phyloP scores from a whole-genome alignment of 768 basidiomycete genomes.

The Dentipellis sp. region DNA sequence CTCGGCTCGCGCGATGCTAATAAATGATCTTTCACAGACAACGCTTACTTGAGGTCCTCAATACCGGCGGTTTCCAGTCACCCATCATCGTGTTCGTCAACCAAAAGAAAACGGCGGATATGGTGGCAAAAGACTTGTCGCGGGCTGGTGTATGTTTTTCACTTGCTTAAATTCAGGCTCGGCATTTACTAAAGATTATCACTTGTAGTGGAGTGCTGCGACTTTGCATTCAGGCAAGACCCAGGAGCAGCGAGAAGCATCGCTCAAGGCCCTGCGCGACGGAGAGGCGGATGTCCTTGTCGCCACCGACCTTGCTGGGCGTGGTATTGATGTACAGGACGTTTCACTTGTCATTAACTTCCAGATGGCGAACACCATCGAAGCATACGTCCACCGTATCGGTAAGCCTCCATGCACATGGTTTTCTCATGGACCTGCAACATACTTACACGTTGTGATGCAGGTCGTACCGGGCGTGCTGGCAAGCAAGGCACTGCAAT shows the following conservation, averaged over 20 bases:
- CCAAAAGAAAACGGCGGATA: conserved; percentile 98
- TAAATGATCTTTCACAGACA: conserved; percentile 37
- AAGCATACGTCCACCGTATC: conserved; percentile 96
- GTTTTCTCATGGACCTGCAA: background rate
- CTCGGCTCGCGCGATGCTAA: background rate
- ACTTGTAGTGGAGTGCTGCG: conserved; percentile 70
- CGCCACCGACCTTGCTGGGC: conserved; percentile 94
- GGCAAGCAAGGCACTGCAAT: conserved; percentile 91
- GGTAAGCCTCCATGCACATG: conserved; percentile 39
- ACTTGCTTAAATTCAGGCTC: background rate
- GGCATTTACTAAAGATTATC: background rate
- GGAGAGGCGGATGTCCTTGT: conserved; percentile 87
- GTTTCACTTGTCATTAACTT: conserved; percentile 95
- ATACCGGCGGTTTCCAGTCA: conserved; percentile 70
- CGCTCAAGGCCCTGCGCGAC: conserved; percentile 75
- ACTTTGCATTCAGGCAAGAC: conserved; percentile 97
- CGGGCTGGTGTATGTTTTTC: conserved; percentile 69
- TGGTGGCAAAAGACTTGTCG: conserved; percentile 90
- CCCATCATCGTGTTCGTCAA: conserved; percentile 99
- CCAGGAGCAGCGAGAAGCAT: conserved; percentile 93
- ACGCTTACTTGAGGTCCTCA: conserved; percentile 84
- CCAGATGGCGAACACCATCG: conserved; percentile 95
- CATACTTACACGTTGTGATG: background rate
- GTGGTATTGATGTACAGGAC: conserved; percentile 98
- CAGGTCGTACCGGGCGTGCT: conserved; percentile 95